phyloP scores from a whole-genome alignment of 2,329 filamentous ascomycete species.

The Penicillium decumbens region DNA sequence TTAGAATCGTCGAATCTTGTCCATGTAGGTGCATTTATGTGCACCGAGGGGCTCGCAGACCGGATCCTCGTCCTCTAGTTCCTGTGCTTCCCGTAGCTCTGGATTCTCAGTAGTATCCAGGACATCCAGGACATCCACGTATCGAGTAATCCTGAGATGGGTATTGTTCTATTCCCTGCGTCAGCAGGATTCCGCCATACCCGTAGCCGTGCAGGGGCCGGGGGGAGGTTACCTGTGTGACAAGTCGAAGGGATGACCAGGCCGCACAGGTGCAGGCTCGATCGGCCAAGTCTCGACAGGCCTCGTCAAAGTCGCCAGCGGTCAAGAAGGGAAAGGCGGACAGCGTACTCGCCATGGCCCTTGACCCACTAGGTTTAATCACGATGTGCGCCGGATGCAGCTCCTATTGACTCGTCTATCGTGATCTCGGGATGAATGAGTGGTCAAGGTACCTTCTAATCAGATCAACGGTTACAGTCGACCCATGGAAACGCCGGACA shows the following conservation, averaged over 20 bases:
- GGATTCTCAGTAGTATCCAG: constrained; percentile 5
- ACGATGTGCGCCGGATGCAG: constrained; percentile 8
- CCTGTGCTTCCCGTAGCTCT: constrained; percentile 10
- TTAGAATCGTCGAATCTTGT: constrained; percentile 4
- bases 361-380: constrained; percentile 1
- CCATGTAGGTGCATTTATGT: background rate
- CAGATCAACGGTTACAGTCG: background rate
- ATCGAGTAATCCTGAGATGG: constrained; percentile 30
- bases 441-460: background rate
- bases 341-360: constrained; percentile 16
- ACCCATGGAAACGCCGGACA: background rate
- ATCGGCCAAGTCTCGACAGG: constrained; percentile 55
- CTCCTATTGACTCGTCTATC: background rate
- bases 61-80: constrained; percentile 31
- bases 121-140: constrained; percentile 14
- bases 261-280: constrained; percentile 47
- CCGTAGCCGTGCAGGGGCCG: background rate
- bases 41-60: constrained; percentile 11
- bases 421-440: background rate
- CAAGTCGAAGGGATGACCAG: constrained; percentile 35
- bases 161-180: constrained; percentile 21
- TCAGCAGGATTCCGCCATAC: background rate
- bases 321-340: constrained; percentile 57
- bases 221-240: constrained; percentile 27
- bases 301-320: constrained; percentile 59